Base-by-base conservation (phyloP, 2,329 filamentous ascomycete genomes). In the Capronia epimyces region DNA sequence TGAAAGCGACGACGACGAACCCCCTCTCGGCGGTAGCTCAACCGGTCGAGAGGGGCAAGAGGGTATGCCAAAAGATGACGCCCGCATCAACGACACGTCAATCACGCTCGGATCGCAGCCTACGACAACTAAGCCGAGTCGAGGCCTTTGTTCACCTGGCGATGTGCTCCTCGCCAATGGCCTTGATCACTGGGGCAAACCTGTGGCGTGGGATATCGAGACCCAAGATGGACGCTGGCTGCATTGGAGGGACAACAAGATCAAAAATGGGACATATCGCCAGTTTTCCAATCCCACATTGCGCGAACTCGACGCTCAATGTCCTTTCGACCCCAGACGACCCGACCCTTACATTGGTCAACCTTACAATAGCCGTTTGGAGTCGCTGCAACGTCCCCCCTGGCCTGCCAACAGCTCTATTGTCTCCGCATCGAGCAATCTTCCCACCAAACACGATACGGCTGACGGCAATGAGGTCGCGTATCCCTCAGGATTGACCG, bases 181-280 rank as follows among this genome's bases (percentile, higher is more conserved):
- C 22, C 44, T 44, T 9, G 53, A 59, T 47, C 24, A 25, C 20
- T 31, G 39, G 10, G 57, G 57, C 9, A 55, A 57, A 15, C 55
- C 43, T 50, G 27, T 56, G 2, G 40, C 55, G 8, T 60, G 57
- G 55, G 57, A 60, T 45, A 42, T 56, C 12, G 45, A 49, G 2
- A 57, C 52, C 10, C 57, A 56, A 32, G 55, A 60, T 10, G 57
- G 57, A 27, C 55, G 57, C 9, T 60, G 57, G 57, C 52, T 58
- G n/a, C 47, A 50, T 3, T 58, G 57, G 55, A 47, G 57, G 49
- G 57, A 60, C 37, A 31, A n/a, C 20, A 57, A 60, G 25, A 48
- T 53, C 15, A 49, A 20, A 16, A 16, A 49, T 10, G 55, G 55
- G 40, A 46, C 34, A 9, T 20, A 40, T 12, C 22, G n/a, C 3